These are phyloP conservation scores for Serpula lacrymans DNA, from an alignment of 768 basidiomycete genomes.

Conservation along the genomic window DNA sequence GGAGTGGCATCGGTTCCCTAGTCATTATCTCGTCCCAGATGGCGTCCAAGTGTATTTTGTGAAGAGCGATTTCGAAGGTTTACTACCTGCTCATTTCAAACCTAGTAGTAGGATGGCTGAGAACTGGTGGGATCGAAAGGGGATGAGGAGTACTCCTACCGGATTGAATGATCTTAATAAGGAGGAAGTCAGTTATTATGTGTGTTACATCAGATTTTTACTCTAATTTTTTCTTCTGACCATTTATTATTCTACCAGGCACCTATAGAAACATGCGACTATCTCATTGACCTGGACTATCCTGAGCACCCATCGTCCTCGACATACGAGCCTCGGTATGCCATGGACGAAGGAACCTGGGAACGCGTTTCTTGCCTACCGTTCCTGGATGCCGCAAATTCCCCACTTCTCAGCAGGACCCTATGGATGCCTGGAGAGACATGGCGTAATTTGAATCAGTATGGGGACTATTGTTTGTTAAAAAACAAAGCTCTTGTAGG, in stretches of 20 bases:
- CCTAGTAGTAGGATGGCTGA: slow-evolving; percentile 24
- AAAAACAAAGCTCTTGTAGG: slow-evolving; percentile 46
- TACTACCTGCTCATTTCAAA: slow-evolving; percentile 81
- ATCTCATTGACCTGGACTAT: slow-evolving; percentile 88
- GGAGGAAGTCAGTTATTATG: slow-evolving; percentile 77
- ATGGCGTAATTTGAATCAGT: slow-evolving; percentile 71
- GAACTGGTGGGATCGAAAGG: slow-evolving; percentile 38
- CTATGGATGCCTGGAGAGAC: slow-evolving; percentile 74
- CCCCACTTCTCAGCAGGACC: slow-evolving; percentile 66
- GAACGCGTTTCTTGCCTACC: slow-evolving; percentile 75
- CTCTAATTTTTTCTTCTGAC: slow-evolving; percentile 5
- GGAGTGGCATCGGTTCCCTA: slow-evolving; percentile 96
- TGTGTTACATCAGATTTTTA: slow-evolving; percentile 30
- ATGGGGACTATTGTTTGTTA: slow-evolving; percentile 90
- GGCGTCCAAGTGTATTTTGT: slow-evolving; percentile 83
- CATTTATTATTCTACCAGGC: slow-evolving; percentile 43
- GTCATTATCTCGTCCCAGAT: slow-evolving; percentile 84
- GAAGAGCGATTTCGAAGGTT: slow-evolving; percentile 87
- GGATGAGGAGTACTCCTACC: slow-evolving; percentile 55
- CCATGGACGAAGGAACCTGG: slow-evolving; percentile 63
- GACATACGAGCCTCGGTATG: slow-evolving; percentile 76
- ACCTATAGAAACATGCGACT: slow-evolving; percentile 72
- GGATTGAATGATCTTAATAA: slow-evolving; percentile 87
- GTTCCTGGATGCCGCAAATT: slow-evolving; percentile 81
- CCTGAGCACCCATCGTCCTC: slow-evolving; percentile 60